These are phyloP conservation scores for Leishmania tarentolae DNA, from an alignment of 208 protist species.

Conservation along the genomic window DNA sequence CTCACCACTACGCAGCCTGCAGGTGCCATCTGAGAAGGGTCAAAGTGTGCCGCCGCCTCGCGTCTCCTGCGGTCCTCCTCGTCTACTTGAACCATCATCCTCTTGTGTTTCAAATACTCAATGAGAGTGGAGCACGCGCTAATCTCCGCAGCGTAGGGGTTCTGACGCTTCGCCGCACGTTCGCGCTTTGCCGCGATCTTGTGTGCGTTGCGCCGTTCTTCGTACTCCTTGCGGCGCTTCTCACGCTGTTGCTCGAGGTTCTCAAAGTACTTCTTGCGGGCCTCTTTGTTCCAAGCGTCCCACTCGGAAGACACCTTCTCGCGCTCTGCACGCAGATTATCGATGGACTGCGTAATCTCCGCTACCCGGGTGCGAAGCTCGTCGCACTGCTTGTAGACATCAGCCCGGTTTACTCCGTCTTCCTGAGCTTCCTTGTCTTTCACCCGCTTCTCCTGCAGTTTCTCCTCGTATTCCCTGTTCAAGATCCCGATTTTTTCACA, in stretches of 20 bases:
- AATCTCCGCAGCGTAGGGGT: slow-evolving; percentile 70
- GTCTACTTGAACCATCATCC: slow-evolving; percentile 61
- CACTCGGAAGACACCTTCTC: slow-evolving; percentile 44
- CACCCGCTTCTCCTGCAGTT: slow-evolving; percentile 47
- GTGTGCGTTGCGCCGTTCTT: slow-evolving; percentile 57
- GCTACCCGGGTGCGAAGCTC: slow-evolving; percentile 41
- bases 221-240: slow-evolving; percentile 46
- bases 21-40: slow-evolving; percentile 54
- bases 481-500: slow-evolving; percentile 74
- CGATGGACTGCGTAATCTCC: slow-evolving; percentile 59
- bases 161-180: slow-evolving; percentile 56
- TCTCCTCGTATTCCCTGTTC: slow-evolving; percentile 62
- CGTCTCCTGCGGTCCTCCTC: slow-evolving; percentile 49
- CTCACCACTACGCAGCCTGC: slow-evolving; percentile 70
- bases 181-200: slow-evolving; percentile 58
- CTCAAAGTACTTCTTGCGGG: slow-evolving; percentile 58
- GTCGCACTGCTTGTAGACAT: slow-evolving; percentile 65
- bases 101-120: slow-evolving; percentile 71
- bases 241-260: slow-evolving; percentile 63
- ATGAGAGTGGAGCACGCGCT: slow-evolving; percentile 55
- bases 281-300: slow-evolving; percentile 71
- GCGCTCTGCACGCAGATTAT: slow-evolving; percentile 43
- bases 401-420: slow-evolving; percentile 35
- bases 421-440: slow-evolving; percentile 57
- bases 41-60: slow-evolving; percentile 66